Evolutionary conservation across 116 monocot species (phyloP).

Genomic region (Posidonia oceanica): DNA sequence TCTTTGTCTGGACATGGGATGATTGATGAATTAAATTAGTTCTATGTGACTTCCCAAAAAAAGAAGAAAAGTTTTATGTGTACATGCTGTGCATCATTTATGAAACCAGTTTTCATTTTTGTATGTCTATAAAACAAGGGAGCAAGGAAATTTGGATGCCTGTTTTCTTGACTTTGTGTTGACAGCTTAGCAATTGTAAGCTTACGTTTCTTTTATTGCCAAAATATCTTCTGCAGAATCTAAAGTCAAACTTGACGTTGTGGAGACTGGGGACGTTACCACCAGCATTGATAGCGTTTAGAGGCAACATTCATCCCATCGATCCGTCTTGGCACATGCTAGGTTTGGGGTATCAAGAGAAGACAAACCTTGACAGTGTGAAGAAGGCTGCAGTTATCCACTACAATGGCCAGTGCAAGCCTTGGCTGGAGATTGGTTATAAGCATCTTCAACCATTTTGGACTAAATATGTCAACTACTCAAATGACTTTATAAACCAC

Average conservation of each 20-base stretch:
- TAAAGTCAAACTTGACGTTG: constrained; percentile 63
- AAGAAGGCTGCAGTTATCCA: constrained; percentile 79
- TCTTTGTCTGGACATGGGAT: too few species aligned
- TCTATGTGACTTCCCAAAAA: too few species aligned
- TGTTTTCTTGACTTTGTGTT: too few species aligned
- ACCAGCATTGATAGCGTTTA: constrained; percentile 82
- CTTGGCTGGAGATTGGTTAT: constrained; percentile 93
- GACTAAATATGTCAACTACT: constrained; percentile 91
- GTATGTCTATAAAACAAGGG: too few species aligned
- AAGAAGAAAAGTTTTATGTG: too few species aligned
- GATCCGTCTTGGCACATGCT: constrained; percentile 94
- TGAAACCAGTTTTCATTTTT: too few species aligned
- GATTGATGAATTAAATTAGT: too few species aligned
- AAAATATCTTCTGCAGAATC: constrained; percentile 38
- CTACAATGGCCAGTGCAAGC: constrained; percentile 86
- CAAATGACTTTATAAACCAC: constrained; percentile 63
- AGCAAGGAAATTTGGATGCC: too few species aligned
- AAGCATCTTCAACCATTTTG: constrained; percentile 79
- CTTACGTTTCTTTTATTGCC: too few species aligned
- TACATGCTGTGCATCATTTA: too few species aligned
- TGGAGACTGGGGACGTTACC: constrained; percentile 96
- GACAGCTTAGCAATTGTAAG: too few species aligned
- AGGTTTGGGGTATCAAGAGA: constrained; percentile 90
- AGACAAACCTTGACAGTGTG: constrained; percentile 41
- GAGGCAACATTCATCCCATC: constrained; percentile 66